These are phyloP conservation scores for Beauveria caledonica DNA, from an alignment of 2,329 filamentous ascomycete genomes.

Conservation along the genomic window DNA sequence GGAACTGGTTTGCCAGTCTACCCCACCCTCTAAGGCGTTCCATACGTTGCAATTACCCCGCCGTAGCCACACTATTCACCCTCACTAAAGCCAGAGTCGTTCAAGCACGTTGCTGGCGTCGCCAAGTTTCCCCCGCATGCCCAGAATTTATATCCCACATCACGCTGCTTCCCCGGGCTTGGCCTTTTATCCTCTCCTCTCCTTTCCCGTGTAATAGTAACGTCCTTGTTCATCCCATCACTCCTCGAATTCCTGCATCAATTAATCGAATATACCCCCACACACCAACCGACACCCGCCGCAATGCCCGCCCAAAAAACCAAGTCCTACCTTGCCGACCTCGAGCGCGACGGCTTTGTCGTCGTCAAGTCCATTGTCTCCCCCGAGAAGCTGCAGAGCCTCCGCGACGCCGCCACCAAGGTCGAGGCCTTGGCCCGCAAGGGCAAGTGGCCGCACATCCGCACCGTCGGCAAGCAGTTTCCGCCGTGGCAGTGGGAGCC, in stretches of 20 bases:
- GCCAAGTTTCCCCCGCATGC: constrained; percentile 3
- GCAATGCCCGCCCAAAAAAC: constrained; percentile 16
- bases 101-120: background rate
- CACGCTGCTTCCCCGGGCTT: constrained; percentile 6
- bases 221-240: background rate
- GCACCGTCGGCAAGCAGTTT: constrained; percentile 83
- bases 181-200: background rate
- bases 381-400: constrained; percentile 42
- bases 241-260: background rate
- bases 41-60: constrained; percentile 10
- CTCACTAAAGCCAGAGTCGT: too few species aligned
- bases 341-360: constrained; percentile 69
- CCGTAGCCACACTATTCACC: background rate
- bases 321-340: constrained; percentile 30
- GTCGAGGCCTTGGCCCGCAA: constrained; percentile 54
- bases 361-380: constrained; percentile 58
- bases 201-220: background rate
- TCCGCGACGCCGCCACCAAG: constrained; percentile 51
- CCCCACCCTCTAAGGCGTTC: background rate
- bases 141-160: constrained; percentile 3
- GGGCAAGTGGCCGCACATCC: constrained; percentile 74
- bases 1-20: too few species aligned
- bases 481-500: constrained; percentile 67
- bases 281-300: background rate
- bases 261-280: background rate